Evolutionary conservation across 768 basidiomycete species (phyloP), one percentile per base, ranked within the genome.

Genomic region (Macrolepiota fuliginosa): DNA sequence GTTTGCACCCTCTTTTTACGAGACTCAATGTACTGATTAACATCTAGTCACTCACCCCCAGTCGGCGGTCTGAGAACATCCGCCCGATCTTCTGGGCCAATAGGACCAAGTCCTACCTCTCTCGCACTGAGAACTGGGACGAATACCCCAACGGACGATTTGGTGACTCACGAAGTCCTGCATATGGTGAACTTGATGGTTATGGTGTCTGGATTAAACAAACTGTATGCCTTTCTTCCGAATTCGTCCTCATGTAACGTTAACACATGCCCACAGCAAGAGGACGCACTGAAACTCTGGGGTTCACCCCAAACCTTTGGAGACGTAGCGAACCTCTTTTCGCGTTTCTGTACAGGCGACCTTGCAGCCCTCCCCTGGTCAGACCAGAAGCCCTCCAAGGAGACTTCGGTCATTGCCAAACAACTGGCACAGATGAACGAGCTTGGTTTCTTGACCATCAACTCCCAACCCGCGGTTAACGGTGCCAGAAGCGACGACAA

Each of bases 1-100:
- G 7, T 47, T 15, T 54, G 1, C 58, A 53, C 66, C 60, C 45
- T n/a, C 56, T 56, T 4, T n/a, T 10, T 2, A 12, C 35, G 36
- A 36, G 37, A 29, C 37, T 47, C 62, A 58, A 39, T 58, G 22
- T 59, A 17, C 54, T 69, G 25, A 73, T 58, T 64, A 66, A 52
- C 58, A 46, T 57, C 15, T 69, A 94, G 91, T 94, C 88, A 19
- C 90, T 98, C 66, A 98, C 96, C 1, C 94, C 96, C 19, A 92
- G 83, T 70, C 84, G 97, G 61, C 90, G 96, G 54, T 81, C 86
- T 65, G 97, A 99, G 76, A 90, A 85, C 52, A 98, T 96, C 65
- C 90, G 97, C 36, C 97, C 97, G 2, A 98, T 99, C 70, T 98
- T 98, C 80, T 98, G 96, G 96, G 94, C 97, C 12, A 98, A 99